Evolutionary conservation across 164 flowering plant species (phyloP).

Genomic region (Aristolochia fimbriata): DNA sequence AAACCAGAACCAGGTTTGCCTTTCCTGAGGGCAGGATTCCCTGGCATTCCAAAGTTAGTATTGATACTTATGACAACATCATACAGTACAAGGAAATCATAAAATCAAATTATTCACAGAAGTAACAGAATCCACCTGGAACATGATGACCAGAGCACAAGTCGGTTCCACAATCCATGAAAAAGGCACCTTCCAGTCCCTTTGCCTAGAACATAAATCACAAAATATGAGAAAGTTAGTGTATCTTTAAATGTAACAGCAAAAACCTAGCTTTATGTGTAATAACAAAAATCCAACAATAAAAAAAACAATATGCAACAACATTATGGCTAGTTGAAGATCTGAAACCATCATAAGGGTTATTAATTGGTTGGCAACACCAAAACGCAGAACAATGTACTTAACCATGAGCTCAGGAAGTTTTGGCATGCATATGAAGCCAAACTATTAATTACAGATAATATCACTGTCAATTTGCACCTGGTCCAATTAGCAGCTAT

Average conservation of each 20-base stretch:
- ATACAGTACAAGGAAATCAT: background rate
- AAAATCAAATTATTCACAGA: background rate
- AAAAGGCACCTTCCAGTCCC: constrained; percentile 63
- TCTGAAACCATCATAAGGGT: too few species aligned
- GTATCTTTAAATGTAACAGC: background rate
- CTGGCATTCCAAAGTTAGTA: constrained; percentile 27
- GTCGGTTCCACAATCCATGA: constrained; percentile 84
- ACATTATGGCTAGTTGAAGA: background rate
- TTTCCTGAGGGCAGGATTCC: constrained; percentile 78
- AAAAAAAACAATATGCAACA: background rate
- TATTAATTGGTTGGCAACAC: too few species aligned
- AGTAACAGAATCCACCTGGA: constrained; percentile 50
- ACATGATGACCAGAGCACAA: constrained; percentile 75
- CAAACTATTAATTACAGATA: too few species aligned
- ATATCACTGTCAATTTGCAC: too few species aligned
- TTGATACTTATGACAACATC: background rate
- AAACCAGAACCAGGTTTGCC: constrained; percentile 87
- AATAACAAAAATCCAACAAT: background rate
- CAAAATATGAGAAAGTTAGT: background rate
- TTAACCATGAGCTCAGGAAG: too few species aligned
- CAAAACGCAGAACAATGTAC: too few species aligned
- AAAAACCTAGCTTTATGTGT: background rate
- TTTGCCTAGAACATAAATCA: constrained; percentile 20
- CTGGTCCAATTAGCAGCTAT: too few species aligned
- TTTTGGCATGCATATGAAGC: too few species aligned